Evolutionary conservation across 2,329 filamentous ascomycete species (phyloP).

Genomic region (Talaromyces sp.): DNA sequence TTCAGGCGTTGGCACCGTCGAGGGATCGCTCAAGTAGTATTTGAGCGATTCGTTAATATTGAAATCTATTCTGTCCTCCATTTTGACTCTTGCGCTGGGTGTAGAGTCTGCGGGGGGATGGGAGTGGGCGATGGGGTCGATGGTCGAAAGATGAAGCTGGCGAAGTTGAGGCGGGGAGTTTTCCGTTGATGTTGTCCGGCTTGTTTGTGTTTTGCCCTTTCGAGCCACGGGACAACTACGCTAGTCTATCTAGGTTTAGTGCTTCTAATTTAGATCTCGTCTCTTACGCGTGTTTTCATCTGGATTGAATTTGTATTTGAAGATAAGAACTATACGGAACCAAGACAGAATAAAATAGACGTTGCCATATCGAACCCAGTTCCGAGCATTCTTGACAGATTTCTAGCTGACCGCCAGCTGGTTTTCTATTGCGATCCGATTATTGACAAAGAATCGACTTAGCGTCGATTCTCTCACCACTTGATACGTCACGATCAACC

Average conservation of each 20-base stretch:
- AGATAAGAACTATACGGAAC: background rate
- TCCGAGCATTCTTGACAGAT: background rate
- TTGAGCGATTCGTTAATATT: constrained; percentile 97
- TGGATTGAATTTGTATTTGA: background rate
- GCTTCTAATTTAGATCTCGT: background rate
- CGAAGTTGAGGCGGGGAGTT: constrained; percentile 10
- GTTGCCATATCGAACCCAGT: background rate
- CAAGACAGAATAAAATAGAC: background rate
- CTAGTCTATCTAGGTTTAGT: background rate
- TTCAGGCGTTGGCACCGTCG: constrained; percentile 77
- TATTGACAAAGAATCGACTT: constrained; percentile 6
- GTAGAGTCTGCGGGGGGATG: constrained; percentile 10
- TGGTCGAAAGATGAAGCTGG: background rate
- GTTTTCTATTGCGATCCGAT: background rate
- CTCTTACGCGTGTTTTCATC: background rate
- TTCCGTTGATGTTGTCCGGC: constrained; percentile 7
- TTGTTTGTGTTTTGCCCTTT: constrained; percentile 33
- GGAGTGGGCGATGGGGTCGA: constrained; percentile 14
- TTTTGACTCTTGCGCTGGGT: constrained; percentile 47
- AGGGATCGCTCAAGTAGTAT: constrained; percentile 91
- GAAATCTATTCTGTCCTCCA: constrained; percentile 69
- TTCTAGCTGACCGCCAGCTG: background rate
- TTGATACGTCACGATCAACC: constrained; percentile 9
- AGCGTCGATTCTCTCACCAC: background rate
- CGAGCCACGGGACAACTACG: constrained; percentile 7